Evolutionary conservation across 78 protist genomes (phyloP).

Genomic region (Trichosphaerium sp.): DNA sequence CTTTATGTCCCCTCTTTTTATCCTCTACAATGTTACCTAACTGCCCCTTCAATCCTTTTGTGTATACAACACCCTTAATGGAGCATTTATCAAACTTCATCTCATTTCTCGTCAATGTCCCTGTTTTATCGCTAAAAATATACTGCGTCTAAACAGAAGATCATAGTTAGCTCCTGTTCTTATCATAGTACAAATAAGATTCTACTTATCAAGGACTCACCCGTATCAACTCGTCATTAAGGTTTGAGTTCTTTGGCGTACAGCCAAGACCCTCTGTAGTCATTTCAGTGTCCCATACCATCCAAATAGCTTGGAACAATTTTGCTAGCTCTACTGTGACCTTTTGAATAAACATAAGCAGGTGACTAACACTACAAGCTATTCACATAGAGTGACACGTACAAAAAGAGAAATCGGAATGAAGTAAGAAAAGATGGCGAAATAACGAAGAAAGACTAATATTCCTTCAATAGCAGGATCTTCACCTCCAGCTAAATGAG

Average conservation of each 20-base stretch:
- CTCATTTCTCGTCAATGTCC: conserved; percentile 52
- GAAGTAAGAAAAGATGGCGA: no score
- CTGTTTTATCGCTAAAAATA: conserved; percentile 59
- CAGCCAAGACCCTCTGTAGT: no score
- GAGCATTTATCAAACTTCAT: conserved; percentile 50
- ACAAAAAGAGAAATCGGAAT: no score
- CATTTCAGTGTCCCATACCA: no score
- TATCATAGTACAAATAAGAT: no score
- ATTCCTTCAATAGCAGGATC: no score
- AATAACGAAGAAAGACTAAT: no score
- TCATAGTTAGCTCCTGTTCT: no score
- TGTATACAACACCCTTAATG: conserved; percentile 27
- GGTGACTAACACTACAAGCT: no score
- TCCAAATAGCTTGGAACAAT: not conserved
- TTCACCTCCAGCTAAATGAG: no score
- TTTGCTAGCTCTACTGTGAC: not conserved
- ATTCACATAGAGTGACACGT: no score
- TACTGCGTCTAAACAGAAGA: conserved; percentile 44
- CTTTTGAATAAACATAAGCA: no score
- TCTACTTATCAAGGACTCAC: not conserved
- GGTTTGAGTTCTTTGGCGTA: not conserved
- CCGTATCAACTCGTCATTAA: not conserved
- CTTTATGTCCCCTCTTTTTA: not conserved
- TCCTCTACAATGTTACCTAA: not conserved
- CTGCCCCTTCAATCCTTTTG: not conserved